Evolutionary conservation across 169 alveolate species (phyloP).

Genomic region (Theileria annulata): DNA sequence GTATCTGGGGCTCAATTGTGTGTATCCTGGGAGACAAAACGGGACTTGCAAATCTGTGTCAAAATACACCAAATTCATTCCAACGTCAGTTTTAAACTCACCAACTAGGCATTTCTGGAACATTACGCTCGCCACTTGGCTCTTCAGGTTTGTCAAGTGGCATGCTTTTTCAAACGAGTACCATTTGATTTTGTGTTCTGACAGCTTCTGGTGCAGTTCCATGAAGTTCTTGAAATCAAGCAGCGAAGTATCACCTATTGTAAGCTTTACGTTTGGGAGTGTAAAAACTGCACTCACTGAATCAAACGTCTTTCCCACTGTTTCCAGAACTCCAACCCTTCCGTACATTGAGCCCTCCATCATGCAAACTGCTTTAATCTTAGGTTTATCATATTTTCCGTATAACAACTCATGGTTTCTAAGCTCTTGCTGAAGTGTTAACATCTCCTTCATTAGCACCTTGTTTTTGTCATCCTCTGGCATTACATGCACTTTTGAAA

Average conservation of each 20-base stretch:
- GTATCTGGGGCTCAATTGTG: constrained; percentile 24
- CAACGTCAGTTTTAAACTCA: constrained; percentile 30
- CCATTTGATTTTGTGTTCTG: constrained; percentile 14
- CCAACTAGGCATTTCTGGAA: constrained; percentile 32
- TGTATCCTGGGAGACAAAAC: constrained; percentile 66
- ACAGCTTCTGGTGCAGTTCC: neutral
- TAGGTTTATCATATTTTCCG: constrained; percentile 47
- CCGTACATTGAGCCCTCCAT: constrained; percentile 62
- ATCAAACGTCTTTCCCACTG: constrained; percentile 53
- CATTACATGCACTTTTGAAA: neutral
- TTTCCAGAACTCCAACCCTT: constrained; percentile 38
- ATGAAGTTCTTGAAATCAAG: neutral
- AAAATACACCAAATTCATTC: constrained; percentile 52
- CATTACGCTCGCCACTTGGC: constrained; percentile 17
- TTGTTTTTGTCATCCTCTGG: constrained; percentile 3
- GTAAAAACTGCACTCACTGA: constrained; percentile 43
- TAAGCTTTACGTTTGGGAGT: constrained; percentile 31
- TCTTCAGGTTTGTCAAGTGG: neutral
- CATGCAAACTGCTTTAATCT: constrained; percentile 43
- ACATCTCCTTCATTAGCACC: constrained; percentile 35
- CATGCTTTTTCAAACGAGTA: constrained; percentile 40
- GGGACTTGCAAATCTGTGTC: constrained; percentile 24
- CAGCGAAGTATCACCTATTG: constrained; percentile 43
- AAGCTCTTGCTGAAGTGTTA: constrained; percentile 29
- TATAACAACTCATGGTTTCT: constrained; percentile 37